These are phyloP conservation scores for Pseudogymnoascus sp. DNA, from an alignment of 2,329 filamentous ascomycete genomes.

Conservation along the genomic window DNA sequence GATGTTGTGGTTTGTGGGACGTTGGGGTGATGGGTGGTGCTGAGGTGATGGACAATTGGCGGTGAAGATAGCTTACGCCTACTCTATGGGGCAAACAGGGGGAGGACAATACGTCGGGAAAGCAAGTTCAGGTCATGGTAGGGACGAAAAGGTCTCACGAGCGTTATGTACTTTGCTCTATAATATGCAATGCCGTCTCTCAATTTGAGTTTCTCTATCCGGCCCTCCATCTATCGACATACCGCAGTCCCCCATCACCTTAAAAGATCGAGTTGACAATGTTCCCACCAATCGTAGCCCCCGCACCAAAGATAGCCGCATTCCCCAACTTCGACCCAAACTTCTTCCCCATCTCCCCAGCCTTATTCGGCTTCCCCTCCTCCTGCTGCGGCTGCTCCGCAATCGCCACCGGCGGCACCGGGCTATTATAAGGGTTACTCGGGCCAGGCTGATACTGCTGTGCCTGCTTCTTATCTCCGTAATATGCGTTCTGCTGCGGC, in stretches of 20 bases:
- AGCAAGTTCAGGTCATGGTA: not conserved
- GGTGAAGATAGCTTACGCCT: not conserved
- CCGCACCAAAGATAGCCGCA: constrained; percentile 81
- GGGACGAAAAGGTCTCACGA: not conserved
- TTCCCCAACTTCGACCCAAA: constrained; percentile 90
- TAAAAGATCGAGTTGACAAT: constrained; percentile 88
- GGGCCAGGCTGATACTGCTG: constrained; percentile 31
- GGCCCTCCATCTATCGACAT: not conserved
- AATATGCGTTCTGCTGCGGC: constrained; percentile 28
- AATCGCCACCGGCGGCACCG: constrained; percentile 68
- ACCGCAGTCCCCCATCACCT: not conserved
- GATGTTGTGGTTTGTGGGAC: not conserved
- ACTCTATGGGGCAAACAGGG: not conserved
- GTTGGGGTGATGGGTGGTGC: not conserved
- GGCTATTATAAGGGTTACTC: constrained; percentile 56
- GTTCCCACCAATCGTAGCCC: constrained; percentile 82
- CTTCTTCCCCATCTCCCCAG: constrained; percentile 73
- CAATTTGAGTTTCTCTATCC: not conserved
- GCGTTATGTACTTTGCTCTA: not conserved
- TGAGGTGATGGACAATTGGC: not conserved
- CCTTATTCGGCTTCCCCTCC: constrained; percentile 37
- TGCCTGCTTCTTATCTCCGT: constrained; percentile 22
- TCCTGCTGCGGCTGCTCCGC: constrained; percentile 40
- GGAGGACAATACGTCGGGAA: not conserved
- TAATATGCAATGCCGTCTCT: not conserved